Evolutionary conservation across 73 alveolate species (phyloP).

Genomic region (Tetrahymena borealis): DNA sequence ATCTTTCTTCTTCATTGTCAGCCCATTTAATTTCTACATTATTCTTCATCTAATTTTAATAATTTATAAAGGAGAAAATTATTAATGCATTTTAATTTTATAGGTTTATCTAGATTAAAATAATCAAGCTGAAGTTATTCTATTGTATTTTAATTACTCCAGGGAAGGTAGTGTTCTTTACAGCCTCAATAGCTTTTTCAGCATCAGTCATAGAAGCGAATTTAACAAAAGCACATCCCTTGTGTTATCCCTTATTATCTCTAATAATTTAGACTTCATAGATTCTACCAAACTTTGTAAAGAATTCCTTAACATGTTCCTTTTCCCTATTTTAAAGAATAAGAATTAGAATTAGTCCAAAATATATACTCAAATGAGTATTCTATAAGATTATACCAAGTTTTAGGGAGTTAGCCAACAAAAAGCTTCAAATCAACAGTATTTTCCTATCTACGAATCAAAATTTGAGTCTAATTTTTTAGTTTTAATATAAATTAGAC

Average conservation of each 20-base stretch:
- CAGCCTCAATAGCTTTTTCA: neutral
- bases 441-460: neutral
- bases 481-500: neutral
- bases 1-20: slow-evolving; percentile 34
- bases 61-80: neutral
- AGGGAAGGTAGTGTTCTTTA: neutral
- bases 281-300: neutral
- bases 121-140: no score
- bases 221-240: neutral
- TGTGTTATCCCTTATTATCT: neutral
- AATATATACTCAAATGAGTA: neutral
- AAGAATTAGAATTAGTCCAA: no score
- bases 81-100: no score
- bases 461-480: neutral
- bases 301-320: neutral
- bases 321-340: neutral
- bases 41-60: neutral
- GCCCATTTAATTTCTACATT: slow-evolving; percentile 32
- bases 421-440: neutral
- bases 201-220: neutral
- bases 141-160: neutral
- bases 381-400: neutral
- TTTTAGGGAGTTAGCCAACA: neutral
- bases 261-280: neutral
- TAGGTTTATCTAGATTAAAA: no score